Evolutionary conservation across 495 filamentous ascomycete genomes (phyloP).

Genomic region (Hypoxylon perforatum): DNA sequence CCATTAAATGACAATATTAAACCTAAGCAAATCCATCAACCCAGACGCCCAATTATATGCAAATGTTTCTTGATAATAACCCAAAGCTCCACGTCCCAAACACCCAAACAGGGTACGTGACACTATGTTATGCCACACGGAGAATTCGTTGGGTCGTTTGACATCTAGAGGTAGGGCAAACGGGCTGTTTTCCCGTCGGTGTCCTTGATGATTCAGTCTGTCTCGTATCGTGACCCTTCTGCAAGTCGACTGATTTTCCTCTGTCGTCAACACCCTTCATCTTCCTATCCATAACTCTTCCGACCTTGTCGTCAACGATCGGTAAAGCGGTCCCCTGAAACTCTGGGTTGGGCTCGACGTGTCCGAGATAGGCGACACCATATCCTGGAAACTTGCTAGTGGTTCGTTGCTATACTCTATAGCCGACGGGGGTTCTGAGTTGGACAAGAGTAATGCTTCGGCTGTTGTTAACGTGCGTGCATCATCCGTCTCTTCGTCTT

Average conservation of each 20-base stretch:
- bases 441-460: constrained; percentile 36
- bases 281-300: constrained; percentile 37
- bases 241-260: background rate
- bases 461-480: constrained; percentile 20
- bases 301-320: constrained; percentile 37
- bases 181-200: background rate
- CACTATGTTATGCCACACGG: background rate
- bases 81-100: background rate
- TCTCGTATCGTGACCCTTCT: background rate
- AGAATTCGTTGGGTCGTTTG: background rate
- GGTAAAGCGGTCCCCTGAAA: constrained; percentile 22
- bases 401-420: constrained; percentile 15
- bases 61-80: constrained; percentile 9
- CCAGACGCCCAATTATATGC: constrained; percentile 33
- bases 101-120: background rate
- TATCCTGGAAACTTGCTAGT: constrained; percentile 11
- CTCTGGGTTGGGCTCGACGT: constrained; percentile 23
- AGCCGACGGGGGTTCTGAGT: constrained; percentile 32
- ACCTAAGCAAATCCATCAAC: constrained; percentile 1
- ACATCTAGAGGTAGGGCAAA: background rate
- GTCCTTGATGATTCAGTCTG: background rate
- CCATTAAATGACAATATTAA: constrained; percentile 9
- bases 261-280: background rate
- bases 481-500: constrained; percentile 24
- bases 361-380: constrained; percentile 38